A percentile compares a stretch with the other conserved stretches of the same genome.
Evolutionary conservation across 1,284 basidiomycete species (phyloP).

Genomic region (Cutaneotrichosporon sp.): DNA sequence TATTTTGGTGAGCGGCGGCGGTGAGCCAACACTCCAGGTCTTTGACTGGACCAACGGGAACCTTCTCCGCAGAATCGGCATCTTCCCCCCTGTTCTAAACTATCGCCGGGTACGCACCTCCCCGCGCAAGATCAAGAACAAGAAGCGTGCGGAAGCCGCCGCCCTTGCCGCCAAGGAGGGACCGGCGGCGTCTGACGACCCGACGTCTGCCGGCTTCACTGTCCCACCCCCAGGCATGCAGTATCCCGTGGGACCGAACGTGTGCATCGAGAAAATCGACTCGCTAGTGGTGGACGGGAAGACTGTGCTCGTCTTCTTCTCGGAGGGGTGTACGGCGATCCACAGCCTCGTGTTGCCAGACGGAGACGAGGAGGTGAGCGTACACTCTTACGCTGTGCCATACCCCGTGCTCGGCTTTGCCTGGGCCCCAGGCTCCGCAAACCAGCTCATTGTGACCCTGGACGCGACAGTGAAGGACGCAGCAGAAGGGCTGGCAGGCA

Average conservation of each 20-base stretch:
- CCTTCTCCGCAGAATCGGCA: slow-evolving; percentile 55
- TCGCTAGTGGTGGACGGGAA: slow-evolving; percentile 23
- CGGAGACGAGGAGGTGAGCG: slow-evolving; percentile 7
- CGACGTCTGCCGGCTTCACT: slow-evolving; percentile 31
- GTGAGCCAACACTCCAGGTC: slow-evolving; percentile 67
- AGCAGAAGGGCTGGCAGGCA: slow-evolving; percentile 1
- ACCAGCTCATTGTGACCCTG: slow-evolving; percentile 35
- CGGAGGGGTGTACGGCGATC: slow-evolving; percentile 43
- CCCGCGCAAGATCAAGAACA: slow-evolving; percentile 31
- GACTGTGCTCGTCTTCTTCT: slow-evolving; percentile 41
- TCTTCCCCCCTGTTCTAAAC: slow-evolving; percentile 58
- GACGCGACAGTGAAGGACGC: slow-evolving; percentile 37
- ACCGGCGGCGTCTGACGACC: slow-evolving; percentile 12
- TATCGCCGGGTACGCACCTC: slow-evolving; percentile 56
- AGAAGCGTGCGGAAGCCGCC: slow-evolving; percentile 17
- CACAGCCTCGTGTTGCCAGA: slow-evolving; percentile 34
- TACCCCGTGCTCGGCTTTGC: slow-evolving; percentile 44
- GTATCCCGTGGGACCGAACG: slow-evolving; percentile 41
- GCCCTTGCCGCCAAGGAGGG: slow-evolving; percentile 20
- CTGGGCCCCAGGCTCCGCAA: slow-evolving; percentile 17
- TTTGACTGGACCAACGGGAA: slow-evolving; percentile 72
- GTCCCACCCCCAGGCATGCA: slow-evolving; percentile 35
- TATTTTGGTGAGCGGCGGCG: slow-evolving; percentile 75
- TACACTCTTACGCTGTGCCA: slow-evolving; percentile 30
- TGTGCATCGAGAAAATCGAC: slow-evolving; percentile 43